These are phyloP conservation scores for Fusarium buxicola DNA, from an alignment of 2,329 filamentous ascomycete species.

Conservation along the genomic window DNA sequence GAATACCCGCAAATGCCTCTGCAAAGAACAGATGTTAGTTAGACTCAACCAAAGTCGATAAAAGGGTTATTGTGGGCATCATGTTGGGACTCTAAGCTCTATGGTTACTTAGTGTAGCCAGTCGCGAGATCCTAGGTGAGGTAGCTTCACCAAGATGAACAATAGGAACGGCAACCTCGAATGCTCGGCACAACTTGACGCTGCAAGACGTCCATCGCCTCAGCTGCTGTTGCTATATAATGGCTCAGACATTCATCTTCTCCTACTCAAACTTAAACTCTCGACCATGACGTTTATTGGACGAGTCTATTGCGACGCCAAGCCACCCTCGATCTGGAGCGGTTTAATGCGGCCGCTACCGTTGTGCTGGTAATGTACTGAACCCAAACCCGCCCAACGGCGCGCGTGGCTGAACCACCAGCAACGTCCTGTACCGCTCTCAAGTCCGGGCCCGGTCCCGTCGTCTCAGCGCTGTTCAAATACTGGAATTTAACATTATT, in stretches of 20 bases:
- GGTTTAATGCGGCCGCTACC: conserved; percentile 8
- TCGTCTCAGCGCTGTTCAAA: not conserved
- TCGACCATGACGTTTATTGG: not conserved
- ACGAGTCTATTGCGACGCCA: not conserved
- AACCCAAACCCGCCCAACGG: no score
- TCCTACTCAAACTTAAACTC: no score
- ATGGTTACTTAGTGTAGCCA: conserved; percentile 21
- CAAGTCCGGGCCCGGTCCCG: no score
- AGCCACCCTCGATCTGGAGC: not conserved
- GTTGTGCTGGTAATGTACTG: not conserved
- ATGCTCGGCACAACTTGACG: conserved; percentile 31
- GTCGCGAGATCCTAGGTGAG: conserved; percentile 3
- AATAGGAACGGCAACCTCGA: conserved; percentile 23
- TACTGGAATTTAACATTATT: conserved; percentile 11
- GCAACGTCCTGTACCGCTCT: no score
- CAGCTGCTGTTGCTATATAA: not conserved
- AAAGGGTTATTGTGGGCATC: not conserved
- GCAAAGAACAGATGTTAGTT: not conserved
- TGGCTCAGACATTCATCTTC: conserved; percentile 15
- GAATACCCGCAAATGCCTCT: not conserved
- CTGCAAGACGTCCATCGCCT: no score
- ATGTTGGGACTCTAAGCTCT: not conserved
- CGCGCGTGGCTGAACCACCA: no score
- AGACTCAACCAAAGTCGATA: not conserved
- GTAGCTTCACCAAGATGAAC: conserved; percentile 7